Evolutionary conservation across 2,329 filamentous ascomycete species (phyloP), one percentile per base, ranked within the genome.

Genomic region (Fusarium palustre): DNA sequence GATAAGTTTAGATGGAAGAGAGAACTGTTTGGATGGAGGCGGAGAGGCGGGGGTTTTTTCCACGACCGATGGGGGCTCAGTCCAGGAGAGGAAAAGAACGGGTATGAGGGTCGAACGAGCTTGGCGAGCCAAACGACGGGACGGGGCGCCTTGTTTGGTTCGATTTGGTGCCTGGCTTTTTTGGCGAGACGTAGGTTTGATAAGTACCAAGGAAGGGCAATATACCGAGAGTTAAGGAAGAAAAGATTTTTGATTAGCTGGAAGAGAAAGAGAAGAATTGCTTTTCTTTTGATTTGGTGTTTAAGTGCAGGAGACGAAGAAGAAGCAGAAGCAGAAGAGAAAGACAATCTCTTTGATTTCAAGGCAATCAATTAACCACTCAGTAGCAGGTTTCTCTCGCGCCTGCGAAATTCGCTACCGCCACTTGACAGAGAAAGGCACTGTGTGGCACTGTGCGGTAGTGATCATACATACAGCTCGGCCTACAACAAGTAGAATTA

Each of bases 31-130:
- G 67, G 66, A 71, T 64, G 70, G 70, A 74, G 76, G 74, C 71
- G 73, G 67, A 75, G 70, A 76, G 63, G 73, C 70, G 73, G 73
- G 73, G 73, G 72, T 66, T 64, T 69, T 70, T 74, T 74, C 70
- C 59, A 65, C 61, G 69, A 61, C 58, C 61, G 69, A 61, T 55
- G 57, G 62, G 66, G 54, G 54, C 57, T 66, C 68, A 60, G 62
- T 53, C 61, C 69, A 72, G 55, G 66, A 70, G 64, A 72, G 67
- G 69, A 67, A 73, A 73, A 71, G 69, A 72, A 67, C 68, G 69
- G 71, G 69, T 71, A 72, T 70, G 62, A 59, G 64, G 45, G 64
- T 71, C 64, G 66, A 72, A 64, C 49, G 64, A 57, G 66, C 68
- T 65, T 66, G 54, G 64, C 66, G 59, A 59, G 66, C 67, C 63